A percentile compares a stretch with the other conserved stretches of the same genome.
phyloP scores from a whole-genome alignment of 2,329 filamentous ascomycete genomes.

The Aspergillus novofumigatus region DNA sequence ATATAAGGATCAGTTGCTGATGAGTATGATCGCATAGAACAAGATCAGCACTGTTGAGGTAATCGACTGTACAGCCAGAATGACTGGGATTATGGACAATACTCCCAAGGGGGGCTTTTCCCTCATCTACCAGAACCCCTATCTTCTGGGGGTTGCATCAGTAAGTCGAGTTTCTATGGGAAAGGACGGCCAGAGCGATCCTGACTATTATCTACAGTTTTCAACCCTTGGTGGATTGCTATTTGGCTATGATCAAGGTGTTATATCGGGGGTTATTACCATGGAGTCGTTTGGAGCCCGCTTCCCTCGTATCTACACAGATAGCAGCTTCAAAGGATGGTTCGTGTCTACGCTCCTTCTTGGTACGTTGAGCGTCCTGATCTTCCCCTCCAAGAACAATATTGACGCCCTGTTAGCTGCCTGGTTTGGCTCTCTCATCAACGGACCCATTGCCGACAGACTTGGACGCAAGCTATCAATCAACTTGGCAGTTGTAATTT shows the following conservation, averaged over 20 bases:
- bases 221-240: conserved; percentile 43
- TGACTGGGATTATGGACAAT: conserved; percentile 14
- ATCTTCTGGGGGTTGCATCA: conserved; percentile 43
- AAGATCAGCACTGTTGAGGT: background rate
- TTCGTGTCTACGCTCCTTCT: conserved; percentile 50
- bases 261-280: conserved; percentile 45
- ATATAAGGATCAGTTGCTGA: background rate
- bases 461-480: conserved; percentile 51
- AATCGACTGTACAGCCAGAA: conserved; percentile 2
- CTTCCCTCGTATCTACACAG: conserved; percentile 39
- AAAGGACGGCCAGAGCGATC: background rate
- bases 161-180: conserved; percentile 20
- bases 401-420: conserved; percentile 32
- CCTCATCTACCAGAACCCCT: conserved; percentile 39
- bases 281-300: conserved; percentile 45
- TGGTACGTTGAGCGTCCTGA: conserved; percentile 19
- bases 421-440: conserved; percentile 47
- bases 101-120: conserved; percentile 21
- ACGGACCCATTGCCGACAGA: conserved; percentile 49
- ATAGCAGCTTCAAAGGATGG: conserved; percentile 50
- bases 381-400: background rate
- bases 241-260: conserved; percentile 50
- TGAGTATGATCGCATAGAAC: background rate
- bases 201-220: conserved; percentile 24
- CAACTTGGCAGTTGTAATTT: conserved; percentile 49